phyloP scores from a whole-genome alignment of 345 rosid genomes.

The Pelargonium nanum region DNA sequence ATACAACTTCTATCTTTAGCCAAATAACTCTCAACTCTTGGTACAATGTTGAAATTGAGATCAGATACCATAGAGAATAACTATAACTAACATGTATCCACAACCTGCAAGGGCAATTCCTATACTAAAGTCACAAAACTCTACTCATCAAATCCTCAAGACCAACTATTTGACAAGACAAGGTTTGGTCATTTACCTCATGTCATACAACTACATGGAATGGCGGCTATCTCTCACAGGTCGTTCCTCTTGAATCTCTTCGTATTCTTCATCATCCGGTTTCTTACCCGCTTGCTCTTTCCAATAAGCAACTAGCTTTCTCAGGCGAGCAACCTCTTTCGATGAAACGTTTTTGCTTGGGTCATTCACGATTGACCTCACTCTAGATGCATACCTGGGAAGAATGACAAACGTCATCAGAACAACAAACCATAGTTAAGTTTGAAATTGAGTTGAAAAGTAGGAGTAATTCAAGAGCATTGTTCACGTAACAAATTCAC shows the following conservation, averaged over 20 bases:
- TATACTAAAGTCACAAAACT: no score
- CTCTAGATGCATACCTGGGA: constrained; percentile 84
- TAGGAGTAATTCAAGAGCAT: no score
- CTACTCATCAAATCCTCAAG: no score
- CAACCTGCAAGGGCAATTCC: no score
- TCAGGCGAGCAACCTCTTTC: constrained; percentile 77
- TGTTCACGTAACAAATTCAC: no score
- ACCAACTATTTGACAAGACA: neutral
- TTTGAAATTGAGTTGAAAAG: no score
- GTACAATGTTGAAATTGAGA: no score
- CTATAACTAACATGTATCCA: no score
- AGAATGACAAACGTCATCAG: neutral
- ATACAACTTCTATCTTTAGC: no score
- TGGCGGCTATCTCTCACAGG: constrained; percentile 32
- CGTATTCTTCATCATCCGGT: constrained; percentile 65
- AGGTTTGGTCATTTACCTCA: neutral
- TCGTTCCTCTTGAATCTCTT: constrained; percentile 74
- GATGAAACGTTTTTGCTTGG: constrained; percentile 79
- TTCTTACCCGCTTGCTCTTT: constrained; percentile 83
- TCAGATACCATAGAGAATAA: no score
- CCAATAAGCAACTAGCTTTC: constrained; percentile 73
- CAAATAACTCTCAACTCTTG: no score
- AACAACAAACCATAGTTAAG: neutral
- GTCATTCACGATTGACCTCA: constrained; percentile 83
- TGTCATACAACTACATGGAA: constrained; percentile 26